Evolutionary conservation across 768 basidiomycete genomes (phyloP), one percentile per base, ranked within the genome.

Genomic region (Psilocybe cubensis): DNA sequence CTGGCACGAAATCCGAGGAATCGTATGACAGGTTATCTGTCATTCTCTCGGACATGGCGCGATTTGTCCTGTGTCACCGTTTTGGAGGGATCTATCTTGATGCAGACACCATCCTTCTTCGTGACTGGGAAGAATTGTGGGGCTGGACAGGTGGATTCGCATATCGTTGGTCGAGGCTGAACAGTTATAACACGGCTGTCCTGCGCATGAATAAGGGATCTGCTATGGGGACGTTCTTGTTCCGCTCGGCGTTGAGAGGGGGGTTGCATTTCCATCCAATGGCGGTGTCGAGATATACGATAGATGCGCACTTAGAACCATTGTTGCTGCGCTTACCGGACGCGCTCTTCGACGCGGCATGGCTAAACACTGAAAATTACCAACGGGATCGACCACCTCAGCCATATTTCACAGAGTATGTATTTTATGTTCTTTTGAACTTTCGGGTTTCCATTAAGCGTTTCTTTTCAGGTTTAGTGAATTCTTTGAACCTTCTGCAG

Each of bases 41-140:
- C 68, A 94, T 96, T 60, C 79, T 97, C 31, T 95, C 93, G 8
- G 95, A 97, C 72, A 92, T 96, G 89, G 96, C 93, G 20, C 89
- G 96, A n/a, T 98, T 97, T 74, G 86, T 97, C 48, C 80, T 98
- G 10, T 93, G 91, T 52, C 92, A 97, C 70, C 89, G 93, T 6
- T 97, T 91, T 67, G 96, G 96, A 21, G 96, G 96, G 2, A 89
- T 95, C 58, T 97, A 96, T 67, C 83, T 98, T 51, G 96, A 97
- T 64, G 94, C 96, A 3, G 96, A 97, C 68, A 96, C 93, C 3
- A 82, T 98, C 64, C 81, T 98, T 62, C 79, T 97, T 14, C 86
- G 95, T 21, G 95, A 97, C 68, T 96, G 96, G 96, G 95, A 97
- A 72, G 95, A 96, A 68, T 79, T 97, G 3, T 97, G 93, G 92